Base-by-base conservation (phyloP, 495 filamentous ascomycete species). In the Aspergillus nanangensis region DNA sequence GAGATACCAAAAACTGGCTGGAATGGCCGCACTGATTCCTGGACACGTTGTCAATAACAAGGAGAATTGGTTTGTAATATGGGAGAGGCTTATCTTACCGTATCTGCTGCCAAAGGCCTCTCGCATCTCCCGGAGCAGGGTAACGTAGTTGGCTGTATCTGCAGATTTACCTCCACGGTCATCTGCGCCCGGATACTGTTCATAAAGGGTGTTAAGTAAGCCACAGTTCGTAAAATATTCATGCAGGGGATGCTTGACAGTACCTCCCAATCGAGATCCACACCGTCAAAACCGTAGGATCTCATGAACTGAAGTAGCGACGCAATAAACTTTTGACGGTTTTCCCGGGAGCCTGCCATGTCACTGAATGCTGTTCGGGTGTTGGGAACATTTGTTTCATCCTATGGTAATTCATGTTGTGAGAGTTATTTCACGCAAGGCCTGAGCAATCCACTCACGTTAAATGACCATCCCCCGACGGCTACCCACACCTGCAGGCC, bases 211-310 rank as follows among this genome's bases (percentile, higher is more conserved):
- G 71, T 8, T 32, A 18, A 10, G 68, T 69, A n/a, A n/a, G n/a
- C n/a, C n/a, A n/a, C n/a, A n/a, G n/a, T n/a, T n/a, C n/a, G n/a
- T n/a, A n/a, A n/a, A n/a, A n/a, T n/a, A n/a, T n/a, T n/a, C n/a
- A n/a, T n/a, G n/a, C n/a, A n/a, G n/a, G n/a, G n/a, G n/a, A n/a
- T n/a, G n/a, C n/a, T n/a, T n/a, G 0, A 48, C 69, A 2, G 76
- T 75, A 48, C 74, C 29, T 55, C 58, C 65, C 61, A 67, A 34
- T 66, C 62, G 19, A 78, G 44, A 45, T 80, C 76, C 2, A 76
- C 60, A 8, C 78, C 78, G 41, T 80, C 70, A 35, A 79, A 74
- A 5, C 56, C 70, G 38, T 71, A 71, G 5, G 47, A 41, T 0
- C 38, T 3, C 60, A 80, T 61, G 38, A 78, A 77, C 1, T 19